Conservation (phyloP, 1,139 yeast species). For the Saccharomyces hybrid region DNA sequence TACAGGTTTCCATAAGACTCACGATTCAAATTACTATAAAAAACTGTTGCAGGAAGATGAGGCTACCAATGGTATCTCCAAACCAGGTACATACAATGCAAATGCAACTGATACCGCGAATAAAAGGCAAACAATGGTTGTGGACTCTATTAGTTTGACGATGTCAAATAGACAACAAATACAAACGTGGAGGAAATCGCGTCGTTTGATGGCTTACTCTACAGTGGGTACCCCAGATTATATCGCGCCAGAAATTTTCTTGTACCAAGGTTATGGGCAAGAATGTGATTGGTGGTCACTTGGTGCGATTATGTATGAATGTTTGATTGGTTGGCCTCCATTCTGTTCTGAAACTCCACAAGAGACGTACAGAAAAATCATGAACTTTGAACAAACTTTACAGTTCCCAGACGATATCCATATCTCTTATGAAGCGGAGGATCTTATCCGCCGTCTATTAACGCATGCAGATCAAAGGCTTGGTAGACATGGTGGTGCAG, state of each 20-base stretch:
- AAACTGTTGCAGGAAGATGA: conserved; percentile 60
- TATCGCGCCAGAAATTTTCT: conserved; percentile 95
- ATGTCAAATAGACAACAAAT: conserved; percentile 95
- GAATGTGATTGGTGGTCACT: conserved; percentile 99
- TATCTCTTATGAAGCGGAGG: conserved; percentile 88
- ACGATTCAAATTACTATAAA: conserved; percentile 69
- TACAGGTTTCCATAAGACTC: conserved; percentile 80
- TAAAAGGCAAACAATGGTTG: conserved; percentile 74
- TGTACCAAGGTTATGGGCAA: conserved; percentile 96
- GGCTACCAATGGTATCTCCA: conserved; percentile 24
- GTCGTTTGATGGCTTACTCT: conserved; percentile 95
- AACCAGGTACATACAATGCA: conserved; percentile 28
- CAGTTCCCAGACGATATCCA: conserved; percentile 95
- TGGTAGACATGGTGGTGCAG: conserved; percentile 90
- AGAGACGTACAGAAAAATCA: conserved; percentile 88
- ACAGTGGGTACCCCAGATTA: conserved; percentile 99
- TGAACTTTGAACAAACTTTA: conserved; percentile 90
- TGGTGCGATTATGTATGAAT: conserved; percentile 98
- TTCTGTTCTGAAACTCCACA: conserved; percentile 98
- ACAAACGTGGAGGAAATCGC: conserved; percentile 96
- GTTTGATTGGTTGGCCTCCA: conserved; percentile 99
- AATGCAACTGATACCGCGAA: conserved; percentile 15
- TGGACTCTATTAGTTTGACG: conserved; percentile 90
- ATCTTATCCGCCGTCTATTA: conserved; percentile 71
- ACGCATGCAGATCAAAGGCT: conserved; percentile 80